These are phyloP conservation scores for Epithemia pelagica DNA, from an alignment of 108 stramenopile species.

Conservation along the genomic window DNA sequence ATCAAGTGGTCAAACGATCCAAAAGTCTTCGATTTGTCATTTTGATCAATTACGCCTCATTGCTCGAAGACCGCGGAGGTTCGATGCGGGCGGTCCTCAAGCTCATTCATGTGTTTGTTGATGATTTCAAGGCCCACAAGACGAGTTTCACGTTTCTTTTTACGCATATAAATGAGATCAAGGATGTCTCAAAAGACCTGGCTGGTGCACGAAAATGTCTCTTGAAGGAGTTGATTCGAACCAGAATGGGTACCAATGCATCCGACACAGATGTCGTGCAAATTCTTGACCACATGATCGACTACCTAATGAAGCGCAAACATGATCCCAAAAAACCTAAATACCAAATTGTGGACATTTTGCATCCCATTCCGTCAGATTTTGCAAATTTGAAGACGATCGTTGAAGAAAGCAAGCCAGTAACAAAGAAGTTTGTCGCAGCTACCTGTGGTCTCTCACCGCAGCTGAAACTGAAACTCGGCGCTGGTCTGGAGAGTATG, in stretches of 20 bases:
- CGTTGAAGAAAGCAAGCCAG: background rate
- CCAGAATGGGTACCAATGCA: constrained; percentile 27
- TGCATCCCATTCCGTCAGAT: constrained; percentile 40
- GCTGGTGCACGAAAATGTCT: constrained; percentile 10
- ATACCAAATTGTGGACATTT: constrained; percentile 43
- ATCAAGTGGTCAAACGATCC: constrained; percentile 44
- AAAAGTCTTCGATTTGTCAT: constrained; percentile 42
- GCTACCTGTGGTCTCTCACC: constrained; percentile 26
- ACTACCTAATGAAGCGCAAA: constrained; percentile 21
- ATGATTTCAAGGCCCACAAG: constrained; percentile 36
- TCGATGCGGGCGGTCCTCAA: constrained; percentile 43
- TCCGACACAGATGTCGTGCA: constrained; percentile 16
- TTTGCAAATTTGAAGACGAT: constrained; percentile 3
- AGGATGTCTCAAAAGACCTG: constrained; percentile 13
- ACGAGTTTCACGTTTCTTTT: constrained; percentile 52
- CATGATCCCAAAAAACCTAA: background rate
- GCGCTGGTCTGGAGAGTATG: constrained; percentile 18
- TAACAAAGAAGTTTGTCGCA: background rate
- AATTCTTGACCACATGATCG: constrained; percentile 31
- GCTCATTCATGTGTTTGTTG: constrained; percentile 37
- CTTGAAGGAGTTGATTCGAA: constrained; percentile 37
- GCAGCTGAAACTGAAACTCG: constrained; percentile 29
- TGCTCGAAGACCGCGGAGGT: constrained; percentile 55
- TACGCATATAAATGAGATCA: constrained; percentile 41
- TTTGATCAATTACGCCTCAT: constrained; percentile 45